Percentiles rank a stretch among this genome's conserved stretches.
These are phyloP conservation scores for Amniculicola lignicola DNA, from an alignment of 495 filamentous ascomycete species.

Conservation along the genomic window DNA sequence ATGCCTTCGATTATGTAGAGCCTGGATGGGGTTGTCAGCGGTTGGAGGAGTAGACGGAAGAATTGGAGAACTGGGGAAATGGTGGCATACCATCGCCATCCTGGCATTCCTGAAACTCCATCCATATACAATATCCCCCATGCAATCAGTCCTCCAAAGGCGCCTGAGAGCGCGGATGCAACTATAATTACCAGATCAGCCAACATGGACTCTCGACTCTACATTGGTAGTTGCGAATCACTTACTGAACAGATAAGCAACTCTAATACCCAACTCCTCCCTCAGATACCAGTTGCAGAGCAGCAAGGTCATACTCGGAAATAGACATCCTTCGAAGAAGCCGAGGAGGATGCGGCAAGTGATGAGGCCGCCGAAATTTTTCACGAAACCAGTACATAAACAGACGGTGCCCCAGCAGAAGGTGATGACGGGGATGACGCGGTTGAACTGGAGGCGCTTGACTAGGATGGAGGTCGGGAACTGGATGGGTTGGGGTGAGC, in stretches of 20 bases:
- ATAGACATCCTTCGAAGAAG: conserved; percentile 32
- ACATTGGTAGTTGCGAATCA: no score
- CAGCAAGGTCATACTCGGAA: conserved; percentile 30
- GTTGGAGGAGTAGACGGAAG: background rate
- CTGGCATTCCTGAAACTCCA: conserved; percentile 15
- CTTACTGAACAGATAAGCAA: conserved; percentile 27
- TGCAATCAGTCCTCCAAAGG: conserved; percentile 30
- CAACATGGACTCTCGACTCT: no score
- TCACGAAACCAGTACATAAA: conserved; percentile 29
- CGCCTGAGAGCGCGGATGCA: conserved; percentile 25
- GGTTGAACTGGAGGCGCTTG: conserved; percentile 32
- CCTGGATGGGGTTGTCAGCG: conserved; percentile 29
- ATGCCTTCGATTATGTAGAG: conserved; percentile 45
- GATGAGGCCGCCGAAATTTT: conserved; percentile 21
- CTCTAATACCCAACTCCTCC: conserved; percentile 27
- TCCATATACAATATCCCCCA: conserved; percentile 31
- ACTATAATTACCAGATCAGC: conserved; percentile 12
- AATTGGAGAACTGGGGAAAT: background rate
- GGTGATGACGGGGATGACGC: conserved; percentile 32
- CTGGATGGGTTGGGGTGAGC: background rate
- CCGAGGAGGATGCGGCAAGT: conserved; percentile 27
- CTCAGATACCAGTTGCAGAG: conserved; percentile 31
- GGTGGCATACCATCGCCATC: conserved; percentile 36
- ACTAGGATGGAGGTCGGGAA: conserved; percentile 33
- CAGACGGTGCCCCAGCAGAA: conserved; percentile 33